Base-by-base conservation (phyloP, 805 yeast genomes). In the Helenozyma rhizophorensis region DNA sequence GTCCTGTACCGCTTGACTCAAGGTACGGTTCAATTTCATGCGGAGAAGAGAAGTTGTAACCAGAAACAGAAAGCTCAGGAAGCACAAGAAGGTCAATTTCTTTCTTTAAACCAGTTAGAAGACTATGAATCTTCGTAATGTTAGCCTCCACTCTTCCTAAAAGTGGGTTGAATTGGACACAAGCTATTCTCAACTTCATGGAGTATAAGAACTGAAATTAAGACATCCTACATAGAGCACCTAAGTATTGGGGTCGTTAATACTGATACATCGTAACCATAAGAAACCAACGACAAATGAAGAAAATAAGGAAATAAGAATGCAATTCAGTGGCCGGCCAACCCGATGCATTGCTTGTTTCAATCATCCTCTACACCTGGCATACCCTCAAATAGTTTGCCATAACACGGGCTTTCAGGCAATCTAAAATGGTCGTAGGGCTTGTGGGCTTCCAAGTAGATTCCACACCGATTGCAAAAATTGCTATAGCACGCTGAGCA, bases 1-100 rank as follows among this genome's bases (percentile, higher is more conserved):
- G 69, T 0, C 83, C 80, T 0, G 59, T 56, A 1, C 54, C 47
- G 0, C 63, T n/a, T 10, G 32, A 35, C 40, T 83, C 89, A 17
- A 82, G 52, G 45, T 56, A 80, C 2, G 90, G 89, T 30, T 47
- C 54, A 14, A 81, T 78, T 23, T 68, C 74, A 3, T 28, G 12
- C 1, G 47, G 52, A 16, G 61, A 54, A 18, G 56, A 51, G 58
- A 81, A 89, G 48, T 80, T 82, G 54, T 88, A 88, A 1, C 96
- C 96, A 0, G 95, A 83, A 9, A 89, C 59, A 0, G 94, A 87
- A 30, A 88, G 58, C 49, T 88, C 97, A 0, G 97, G 95, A 6
- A 89, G 67, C 1, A 88, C 72, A 6, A 88, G 54, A n/a, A 88
- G 44, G 51, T 87, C 94, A 1, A 78, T 74, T 6, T 54, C 52